A percentile compares a stretch with the other conserved stretches of the same genome.
Evolutionary conservation across 139 green algal genomes (phyloP).

Genomic region (Chlamydomonas asymmetrica): DNA sequence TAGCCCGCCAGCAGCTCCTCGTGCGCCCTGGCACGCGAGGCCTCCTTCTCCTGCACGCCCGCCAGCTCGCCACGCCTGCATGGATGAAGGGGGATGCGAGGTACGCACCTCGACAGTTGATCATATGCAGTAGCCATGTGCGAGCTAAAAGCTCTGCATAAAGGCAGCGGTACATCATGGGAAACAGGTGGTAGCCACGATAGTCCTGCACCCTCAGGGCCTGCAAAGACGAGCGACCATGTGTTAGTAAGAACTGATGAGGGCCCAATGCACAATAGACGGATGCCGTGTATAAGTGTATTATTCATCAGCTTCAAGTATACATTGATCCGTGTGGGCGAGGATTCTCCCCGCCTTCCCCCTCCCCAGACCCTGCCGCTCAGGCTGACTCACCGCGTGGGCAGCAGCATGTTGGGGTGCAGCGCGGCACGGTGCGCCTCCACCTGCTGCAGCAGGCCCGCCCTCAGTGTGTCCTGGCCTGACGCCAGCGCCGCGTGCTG

Average conservation of each 20-base stretch:
- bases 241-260: neutral
- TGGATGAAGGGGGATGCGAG: neutral
- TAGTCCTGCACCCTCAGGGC: neutral
- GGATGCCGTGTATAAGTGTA: neutral
- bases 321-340: no score
- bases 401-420: constrained; percentile 38
- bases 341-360: neutral
- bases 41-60: constrained; percentile 29
- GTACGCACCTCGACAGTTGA: no score
- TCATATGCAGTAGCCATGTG: neutral
- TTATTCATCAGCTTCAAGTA: neutral
- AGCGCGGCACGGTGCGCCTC: constrained; percentile 30
- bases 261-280: neutral
- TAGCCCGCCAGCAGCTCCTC: constrained; percentile 32
- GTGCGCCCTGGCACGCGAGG: constrained; percentile 21
- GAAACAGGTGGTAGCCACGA: neutral
- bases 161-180: neutral
- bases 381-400: constrained; percentile 2
- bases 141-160: neutral
- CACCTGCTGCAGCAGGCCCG: constrained; percentile 33
- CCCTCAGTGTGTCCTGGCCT: neutral
- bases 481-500: constrained; percentile 10
- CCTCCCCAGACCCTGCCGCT: neutral
- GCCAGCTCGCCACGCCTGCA: constrained; percentile 34
- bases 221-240: neutral